Base-by-base conservation (phyloP, 2,329 filamentous ascomycete species). In the Clonostachys sp. region DNA sequence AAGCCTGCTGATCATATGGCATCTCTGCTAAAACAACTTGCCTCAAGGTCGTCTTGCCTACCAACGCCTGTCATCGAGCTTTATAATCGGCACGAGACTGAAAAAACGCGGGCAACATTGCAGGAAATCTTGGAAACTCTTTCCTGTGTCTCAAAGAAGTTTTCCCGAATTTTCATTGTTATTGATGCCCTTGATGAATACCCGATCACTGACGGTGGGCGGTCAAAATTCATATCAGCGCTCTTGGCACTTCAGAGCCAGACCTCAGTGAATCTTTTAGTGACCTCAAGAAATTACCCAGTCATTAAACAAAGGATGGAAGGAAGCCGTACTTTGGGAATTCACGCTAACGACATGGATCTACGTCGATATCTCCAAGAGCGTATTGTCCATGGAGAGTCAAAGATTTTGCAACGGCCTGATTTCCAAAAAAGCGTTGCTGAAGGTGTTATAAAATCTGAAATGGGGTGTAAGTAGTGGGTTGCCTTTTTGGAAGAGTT, bases 11-110 rank as follows among this genome's bases (percentile, higher is more conserved):
- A 60, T 33, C 46, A 74, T 0, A 44, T 72, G 1, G 46, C 56
- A 2, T 65, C 53, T 45, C 18, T 75, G 0, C 42, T 73, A 4
- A 68, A 61, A 45, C 71, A 75, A 51, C 53, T 75, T 5, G 48
- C 48, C 3, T 49, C 64, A 10, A n/a, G 14, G 6, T 30, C n/a
- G 2, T 36, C 49, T 5, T 49, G 52, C 5, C 8, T 70, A 1
- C 64, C 66, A 4, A 47, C 51, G 0, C 33, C 2, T 6, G 42
- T 74, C 0, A 56, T 52, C 40, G 6, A 33, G 0, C 55, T 74
- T 2, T 62, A 68, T 34, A 33, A 54, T 1, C 17, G 45, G 4
- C 47, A 66, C 42, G 42, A 48, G 12, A 10, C 5, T 1, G 52
- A 41, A 30, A 30, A 35, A 7, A 61, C 39, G 1, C 17, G 38